Conservation (phyloP, 1,284 basidiomycete species). For the Athelia sp. region DNA sequence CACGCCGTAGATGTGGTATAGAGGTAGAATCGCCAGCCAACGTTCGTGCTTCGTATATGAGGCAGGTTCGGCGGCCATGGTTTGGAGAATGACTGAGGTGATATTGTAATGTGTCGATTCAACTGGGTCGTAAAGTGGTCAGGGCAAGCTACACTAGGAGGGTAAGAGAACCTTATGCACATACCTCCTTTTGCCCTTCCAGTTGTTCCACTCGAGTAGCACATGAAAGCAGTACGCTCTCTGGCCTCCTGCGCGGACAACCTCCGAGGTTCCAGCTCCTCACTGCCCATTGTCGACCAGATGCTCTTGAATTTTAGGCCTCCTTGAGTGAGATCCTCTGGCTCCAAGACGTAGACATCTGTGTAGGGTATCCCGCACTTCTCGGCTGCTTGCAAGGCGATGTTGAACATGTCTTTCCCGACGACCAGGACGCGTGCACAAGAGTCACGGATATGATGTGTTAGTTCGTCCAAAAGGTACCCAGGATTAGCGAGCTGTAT, state of each 20-base stretch:
- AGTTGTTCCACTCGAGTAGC: too few relatives aligned
- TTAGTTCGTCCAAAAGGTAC: not conserved
- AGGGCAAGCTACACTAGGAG: too few relatives aligned
- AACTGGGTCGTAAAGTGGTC: too few relatives aligned
- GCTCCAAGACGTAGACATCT: not conserved
- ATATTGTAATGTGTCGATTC: too few relatives aligned
- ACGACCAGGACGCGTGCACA: not conserved
- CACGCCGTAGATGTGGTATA: too few relatives aligned
- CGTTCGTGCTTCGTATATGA: too few relatives aligned
- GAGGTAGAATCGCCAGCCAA: too few relatives aligned
- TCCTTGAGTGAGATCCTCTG: not conserved
- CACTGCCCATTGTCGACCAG: not conserved
- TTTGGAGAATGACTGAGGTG: too few relatives aligned
- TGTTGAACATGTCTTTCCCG: not conserved
- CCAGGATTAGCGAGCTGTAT: not conserved
- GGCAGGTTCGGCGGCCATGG: too few relatives aligned
- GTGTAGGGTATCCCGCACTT: not conserved
- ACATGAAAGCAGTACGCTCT: too few relatives aligned
- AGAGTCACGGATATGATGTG: not conserved
- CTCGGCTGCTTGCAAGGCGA: not conserved
- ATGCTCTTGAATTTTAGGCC: not conserved
- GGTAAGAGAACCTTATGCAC: too few relatives aligned
- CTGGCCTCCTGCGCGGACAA: not conserved
- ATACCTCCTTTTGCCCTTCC: too few relatives aligned
- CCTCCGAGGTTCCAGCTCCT: not conserved